phyloP scores from a whole-genome alignment of 106 monocot species.

The Acorus gramineus region DNA sequence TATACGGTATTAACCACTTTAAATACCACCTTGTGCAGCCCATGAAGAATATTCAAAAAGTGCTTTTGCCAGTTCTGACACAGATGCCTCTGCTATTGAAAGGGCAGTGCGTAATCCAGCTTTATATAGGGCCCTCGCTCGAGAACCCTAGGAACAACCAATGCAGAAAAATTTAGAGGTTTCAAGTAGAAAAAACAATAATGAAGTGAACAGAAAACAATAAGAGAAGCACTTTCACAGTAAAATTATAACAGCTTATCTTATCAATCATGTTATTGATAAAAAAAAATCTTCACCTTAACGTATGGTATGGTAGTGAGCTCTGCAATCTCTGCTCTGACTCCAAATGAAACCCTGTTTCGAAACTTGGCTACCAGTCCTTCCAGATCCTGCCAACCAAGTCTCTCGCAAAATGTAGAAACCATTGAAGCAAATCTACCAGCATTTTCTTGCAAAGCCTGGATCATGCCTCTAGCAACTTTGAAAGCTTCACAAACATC shows the following conservation, averaged over 20 bases:
- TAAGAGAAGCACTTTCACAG: too few relatives aligned
- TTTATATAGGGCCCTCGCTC: slow-evolving; percentile 89
- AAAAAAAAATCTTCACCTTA: slow-evolving; percentile 38
- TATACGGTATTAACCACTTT: too few relatives aligned
- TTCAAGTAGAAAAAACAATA: background rate
- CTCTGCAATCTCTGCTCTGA: slow-evolving; percentile 94
- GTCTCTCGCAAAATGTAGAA: slow-evolving; percentile 79
- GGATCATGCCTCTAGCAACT: slow-evolving; percentile 95
- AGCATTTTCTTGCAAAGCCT: slow-evolving; percentile 94
- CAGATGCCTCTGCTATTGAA: slow-evolving; percentile 80
- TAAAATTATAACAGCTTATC: too few relatives aligned
- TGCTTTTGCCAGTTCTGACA: slow-evolving; percentile 75
- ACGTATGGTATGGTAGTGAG: slow-evolving; percentile 88
- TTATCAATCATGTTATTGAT: too few relatives aligned
- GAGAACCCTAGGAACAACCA: slow-evolving; percentile 45
- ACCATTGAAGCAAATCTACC: slow-evolving; percentile 98
- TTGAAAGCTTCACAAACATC: slow-evolving; percentile 95
- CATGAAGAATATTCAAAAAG: slow-evolving; percentile 82
- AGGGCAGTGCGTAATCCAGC: slow-evolving; percentile 71
- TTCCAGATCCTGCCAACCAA: slow-evolving; percentile 95
- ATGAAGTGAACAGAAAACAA: background rate
- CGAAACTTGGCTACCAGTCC: slow-evolving; percentile 87
- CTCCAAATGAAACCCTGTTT: slow-evolving; percentile 96
- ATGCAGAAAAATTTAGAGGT: background rate
- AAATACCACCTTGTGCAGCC: slow-evolving; percentile 36